Conservation (phyloP, 1,139 yeast genomes). For the Nakaseomyces uthaithaninus region DNA sequence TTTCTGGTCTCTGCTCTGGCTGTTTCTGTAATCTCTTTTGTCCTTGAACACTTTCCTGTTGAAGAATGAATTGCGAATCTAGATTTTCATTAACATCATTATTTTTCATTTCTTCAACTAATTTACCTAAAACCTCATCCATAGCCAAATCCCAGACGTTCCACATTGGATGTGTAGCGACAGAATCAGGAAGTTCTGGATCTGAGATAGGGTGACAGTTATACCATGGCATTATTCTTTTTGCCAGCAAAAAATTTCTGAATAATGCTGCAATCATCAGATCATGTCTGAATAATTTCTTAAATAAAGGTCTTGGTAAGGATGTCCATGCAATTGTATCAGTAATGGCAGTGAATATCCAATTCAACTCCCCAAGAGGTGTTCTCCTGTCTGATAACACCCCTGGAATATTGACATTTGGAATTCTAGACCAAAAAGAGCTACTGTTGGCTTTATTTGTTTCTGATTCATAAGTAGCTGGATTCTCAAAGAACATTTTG, state of each 20-base stretch:
- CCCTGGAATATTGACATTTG: constrained; percentile 73
- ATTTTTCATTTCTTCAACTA: constrained; percentile 37
- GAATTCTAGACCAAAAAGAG: constrained; percentile 32
- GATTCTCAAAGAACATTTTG: constrained; percentile 39
- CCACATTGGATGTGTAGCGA: constrained; percentile 89
- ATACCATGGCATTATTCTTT: constrained; percentile 86
- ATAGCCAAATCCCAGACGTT: constrained; percentile 97
- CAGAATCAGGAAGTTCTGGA: constrained; percentile 81
- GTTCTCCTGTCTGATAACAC: constrained; percentile 87
- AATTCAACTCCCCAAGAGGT: constrained; percentile 89
- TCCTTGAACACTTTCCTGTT: constrained; percentile 16
- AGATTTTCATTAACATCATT: constrained; percentile 26
- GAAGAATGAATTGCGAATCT: constrained; percentile 23
- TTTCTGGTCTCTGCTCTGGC: constrained; percentile 18
- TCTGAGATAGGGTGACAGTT: constrained; percentile 93
- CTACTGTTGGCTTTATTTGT: constrained; percentile 16
- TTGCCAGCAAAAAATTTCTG: constrained; percentile 84
- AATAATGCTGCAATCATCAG: constrained; percentile 94
- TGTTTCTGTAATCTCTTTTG: constrained; percentile 21
- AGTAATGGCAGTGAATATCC: constrained; percentile 97
- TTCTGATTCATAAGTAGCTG: constrained; percentile 9
- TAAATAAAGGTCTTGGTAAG: constrained; percentile 78
- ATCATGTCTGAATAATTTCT: constrained; percentile 86
- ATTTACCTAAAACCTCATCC: constrained; percentile 79
- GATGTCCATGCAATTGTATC: constrained; percentile 98